These are phyloP conservation scores for Candida ponderosae DNA, from an alignment of 805 yeast species.

Conservation along the genomic window DNA sequence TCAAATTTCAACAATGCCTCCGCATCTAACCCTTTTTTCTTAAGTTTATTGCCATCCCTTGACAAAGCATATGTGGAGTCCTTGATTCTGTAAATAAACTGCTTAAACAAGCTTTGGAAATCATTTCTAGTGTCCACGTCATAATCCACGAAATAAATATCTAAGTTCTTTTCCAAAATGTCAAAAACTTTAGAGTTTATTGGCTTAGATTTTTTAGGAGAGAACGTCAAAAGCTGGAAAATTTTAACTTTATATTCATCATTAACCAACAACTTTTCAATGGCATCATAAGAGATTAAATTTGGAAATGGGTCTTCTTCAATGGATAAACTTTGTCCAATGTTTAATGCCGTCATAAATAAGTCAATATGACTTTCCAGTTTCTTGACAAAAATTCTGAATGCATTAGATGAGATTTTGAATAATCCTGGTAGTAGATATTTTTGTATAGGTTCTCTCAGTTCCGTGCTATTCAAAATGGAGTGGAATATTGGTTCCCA, in stretches of 20 bases:
- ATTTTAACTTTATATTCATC: slow-evolving; percentile 41
- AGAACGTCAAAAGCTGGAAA: slow-evolving; percentile 51
- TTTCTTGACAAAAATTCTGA: slow-evolving; percentile 27
- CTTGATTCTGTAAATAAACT: slow-evolving; percentile 55
- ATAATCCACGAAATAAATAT: slow-evolving; percentile 51
- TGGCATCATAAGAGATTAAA: slow-evolving; percentile 23
- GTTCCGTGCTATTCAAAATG: slow-evolving; percentile 3
- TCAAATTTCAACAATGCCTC: slow-evolving; percentile 26
- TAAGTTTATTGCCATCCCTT: slow-evolving; percentile 40
- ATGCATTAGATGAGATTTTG: slow-evolving; percentile 38
- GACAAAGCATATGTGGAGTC: slow-evolving; percentile 57
- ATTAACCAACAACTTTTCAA: slow-evolving; percentile 37
- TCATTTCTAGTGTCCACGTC: slow-evolving; percentile 64
- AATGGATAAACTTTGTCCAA: slow-evolving; percentile 56
- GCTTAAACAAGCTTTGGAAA: slow-evolving; percentile 52
- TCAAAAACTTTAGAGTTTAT: slow-evolving; percentile 39
- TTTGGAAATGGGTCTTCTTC: slow-evolving; percentile 41
- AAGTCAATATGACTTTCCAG: slow-evolving; percentile 26
- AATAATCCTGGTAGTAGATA: slow-evolving; percentile 62
- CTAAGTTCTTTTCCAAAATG: slow-evolving; percentile 35
- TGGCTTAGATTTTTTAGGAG: slow-evolving; percentile 54
- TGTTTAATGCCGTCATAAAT: slow-evolving; percentile 46
- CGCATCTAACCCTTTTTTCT: slow-evolving; percentile 27
- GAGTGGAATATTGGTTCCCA: slow-evolving; percentile 16
- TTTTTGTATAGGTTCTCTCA: slow-evolving; percentile 38